Base-by-base conservation (phyloP, 148 eudicot genomes). In the Beta vulgaris region DNA sequence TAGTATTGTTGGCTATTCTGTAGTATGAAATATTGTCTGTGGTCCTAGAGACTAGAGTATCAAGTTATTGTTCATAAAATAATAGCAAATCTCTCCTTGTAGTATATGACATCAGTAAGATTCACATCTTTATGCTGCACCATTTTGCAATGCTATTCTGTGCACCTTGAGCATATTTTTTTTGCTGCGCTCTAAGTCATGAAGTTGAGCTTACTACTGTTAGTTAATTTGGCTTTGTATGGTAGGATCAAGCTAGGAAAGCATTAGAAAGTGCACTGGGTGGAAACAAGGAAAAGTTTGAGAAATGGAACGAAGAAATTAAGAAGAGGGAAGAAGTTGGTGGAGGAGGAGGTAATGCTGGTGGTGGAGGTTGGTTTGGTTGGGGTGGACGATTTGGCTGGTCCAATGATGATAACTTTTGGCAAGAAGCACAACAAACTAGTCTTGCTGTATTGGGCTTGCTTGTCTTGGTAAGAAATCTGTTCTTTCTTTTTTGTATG, bases 191-290 rank as follows among this genome's bases (percentile, higher is more conserved):
- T 11, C 42, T 59, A 29, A 5, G n/a, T 23, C n/a, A 6, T 25
- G 46, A 3, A 11, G 3, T 5, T 62, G 21, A 57, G 18, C 46
- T 0, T 53, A 3, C 23, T 28, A 39, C 31, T n/a, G 19, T 19
- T 54, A 53, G 63, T 59, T 76, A 26, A 46, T 39, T 31, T 72
- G 62, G 39, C 68, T 63, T 46, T 73, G 68, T 36, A 14, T 28
- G 29, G 66, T 86, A 91, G 97, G 98, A 94, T 9, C 87, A 88
- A 82, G 98, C 95, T 61, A 86, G 80, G 78, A 94, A 90, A 86
- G 98, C 98, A n/a, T 76, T 94, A 79, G 98, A 94, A 79, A 79
- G 85, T 67, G 98, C 98, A 64, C 91, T 94, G 62, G 90, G 89
- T 68, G 97, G 86, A 67, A 93, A 88, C 86, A 88, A 88, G 67